Conservation (phyloP, 139 green algal genomes). For the Protoeuglena noctilucae region DNA sequence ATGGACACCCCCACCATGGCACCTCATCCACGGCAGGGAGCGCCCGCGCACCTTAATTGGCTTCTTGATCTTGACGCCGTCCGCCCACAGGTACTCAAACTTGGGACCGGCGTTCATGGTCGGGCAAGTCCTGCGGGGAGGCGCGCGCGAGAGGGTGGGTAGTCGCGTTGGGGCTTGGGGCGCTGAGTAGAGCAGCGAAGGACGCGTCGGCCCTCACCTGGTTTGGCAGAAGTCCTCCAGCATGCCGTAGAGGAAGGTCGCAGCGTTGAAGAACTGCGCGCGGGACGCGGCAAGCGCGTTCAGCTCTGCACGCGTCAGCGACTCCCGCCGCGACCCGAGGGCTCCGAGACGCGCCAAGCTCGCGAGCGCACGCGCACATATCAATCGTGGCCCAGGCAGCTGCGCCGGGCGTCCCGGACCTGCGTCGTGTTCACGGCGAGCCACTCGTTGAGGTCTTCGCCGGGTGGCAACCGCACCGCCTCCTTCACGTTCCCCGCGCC, state of each 20-base stretch:
- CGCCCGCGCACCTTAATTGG: slow-evolving; percentile 69
- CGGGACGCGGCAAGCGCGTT: too few species aligned
- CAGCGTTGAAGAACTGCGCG: slow-evolving; percentile 95
- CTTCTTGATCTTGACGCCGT: slow-evolving; percentile 85
- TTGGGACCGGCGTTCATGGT: slow-evolving; percentile 87
- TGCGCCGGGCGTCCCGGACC: too few species aligned
- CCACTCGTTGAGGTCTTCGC: slow-evolving; percentile 84
- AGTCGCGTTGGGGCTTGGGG: too few species aligned
- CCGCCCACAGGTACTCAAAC: slow-evolving; percentile 97
- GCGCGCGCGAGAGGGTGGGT: too few species aligned
- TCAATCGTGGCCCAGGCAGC: too few species aligned
- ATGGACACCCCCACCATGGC: too few species aligned
- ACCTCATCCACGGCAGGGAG: slow-evolving; percentile 30
- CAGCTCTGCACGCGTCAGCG: too few species aligned
- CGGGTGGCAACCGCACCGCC: slow-evolving; percentile 58
- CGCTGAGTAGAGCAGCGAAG: too few species aligned
- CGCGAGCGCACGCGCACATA: too few species aligned
- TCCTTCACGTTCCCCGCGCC: slow-evolving; percentile 66
- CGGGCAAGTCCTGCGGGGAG: slow-evolving; percentile 68
- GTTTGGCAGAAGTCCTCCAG: slow-evolving; percentile 90
- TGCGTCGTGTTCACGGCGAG: slow-evolving; percentile 78
- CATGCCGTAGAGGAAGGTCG: slow-evolving; percentile 80
- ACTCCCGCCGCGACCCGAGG: too few species aligned
- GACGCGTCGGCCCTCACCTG: too few species aligned
- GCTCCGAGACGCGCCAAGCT: too few species aligned